These are phyloP conservation scores for Blastomyces percursus DNA, from an alignment of 2,329 filamentous ascomycete genomes.

Conservation along the genomic window DNA sequence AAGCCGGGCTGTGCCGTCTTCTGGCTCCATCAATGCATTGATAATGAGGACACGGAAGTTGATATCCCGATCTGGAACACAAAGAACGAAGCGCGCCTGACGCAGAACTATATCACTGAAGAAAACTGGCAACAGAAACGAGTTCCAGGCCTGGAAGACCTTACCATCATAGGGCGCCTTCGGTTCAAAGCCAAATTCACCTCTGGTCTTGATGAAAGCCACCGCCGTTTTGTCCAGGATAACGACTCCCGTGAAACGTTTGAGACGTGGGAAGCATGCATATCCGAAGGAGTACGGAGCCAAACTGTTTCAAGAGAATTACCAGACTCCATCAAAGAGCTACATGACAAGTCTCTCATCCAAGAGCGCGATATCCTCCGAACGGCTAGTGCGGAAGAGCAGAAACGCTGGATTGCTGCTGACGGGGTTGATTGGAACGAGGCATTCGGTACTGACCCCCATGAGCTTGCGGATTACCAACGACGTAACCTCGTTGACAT, in stretches of 20 bases:
- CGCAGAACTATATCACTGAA: conserved; percentile 85
- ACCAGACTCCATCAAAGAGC: conserved; percentile 57
- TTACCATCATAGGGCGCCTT: conserved; percentile 70
- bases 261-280: conserved; percentile 88
- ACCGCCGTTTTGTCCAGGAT: conserved; percentile 70
- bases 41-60: conserved; percentile 65
- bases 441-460: conserved; percentile 71
- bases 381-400: conserved; percentile 52
- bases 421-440: conserved; percentile 78
- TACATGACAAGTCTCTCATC: conserved; percentile 72
- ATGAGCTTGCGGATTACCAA: conserved; percentile 43
- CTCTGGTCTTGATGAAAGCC: conserved; percentile 76
- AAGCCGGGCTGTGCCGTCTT: conserved; percentile 68
- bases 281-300: conserved; percentile 70
- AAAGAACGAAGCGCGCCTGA: conserved; percentile 60
- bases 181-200: conserved; percentile 76
- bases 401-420: conserved; percentile 64
- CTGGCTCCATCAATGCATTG: conserved; percentile 76
- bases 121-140: conserved; percentile 53
- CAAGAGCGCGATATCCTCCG: conserved; percentile 73
- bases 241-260: conserved; percentile 87
- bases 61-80: conserved; percentile 89
- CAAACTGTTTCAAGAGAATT: conserved; percentile 62
- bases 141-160: conserved; percentile 60
- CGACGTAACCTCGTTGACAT: conserved; percentile 32